Evolutionary conservation across 2,329 filamentous ascomycete species (phyloP), one percentile per base, ranked within the genome.

Genomic region (Talaromyces sp.): DNA sequence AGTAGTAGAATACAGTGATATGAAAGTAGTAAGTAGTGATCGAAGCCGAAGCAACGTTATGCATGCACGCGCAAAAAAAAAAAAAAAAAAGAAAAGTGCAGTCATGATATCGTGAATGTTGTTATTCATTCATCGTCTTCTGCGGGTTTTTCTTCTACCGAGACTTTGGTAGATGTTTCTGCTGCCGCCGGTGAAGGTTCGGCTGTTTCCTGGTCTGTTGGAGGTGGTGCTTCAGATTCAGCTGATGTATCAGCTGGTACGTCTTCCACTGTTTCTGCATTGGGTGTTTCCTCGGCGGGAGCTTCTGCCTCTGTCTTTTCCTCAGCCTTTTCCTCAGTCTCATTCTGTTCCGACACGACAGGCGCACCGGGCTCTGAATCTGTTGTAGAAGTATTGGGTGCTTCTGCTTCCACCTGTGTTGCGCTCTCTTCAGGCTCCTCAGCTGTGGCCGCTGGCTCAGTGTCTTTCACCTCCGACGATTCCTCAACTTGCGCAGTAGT

Each of bases 51-150:
- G 36, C 36, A n/a, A n/a, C 15, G 6, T 39, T 39, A 39, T 39
- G 36, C 17, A n/a, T 39, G 36, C 15, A n/a, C 36, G 17, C 36
- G 33, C 13, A 22, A 22, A 22, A 25, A 11, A 25, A 47, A 36
- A 22, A 49, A 49, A 51, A 13, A 17, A 2, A 49, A 49, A 51
- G 6, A 17, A 2, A 10, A 25, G 8, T 55, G 47, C 44, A 51
- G 58, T 60, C 58, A 47, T 60, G n/a, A 60, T 55, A 53, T 60
- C 58, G 30, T 60, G 39, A 54, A 61, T 55, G 33, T 17, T 55
- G 33, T 17, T 28, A 17, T 11, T 55, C 36, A 58, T 51, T 33
- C 58, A 19, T 62, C 60, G 22, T 62, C 60, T 59, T 62, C 60
- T 32, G 33, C 57, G 13, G 42, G 19, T 19, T 57, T 62, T 56